Conservation (phyloP, 1,284 basidiomycete genomes). For the Ceratobasidium sp. region DNA sequence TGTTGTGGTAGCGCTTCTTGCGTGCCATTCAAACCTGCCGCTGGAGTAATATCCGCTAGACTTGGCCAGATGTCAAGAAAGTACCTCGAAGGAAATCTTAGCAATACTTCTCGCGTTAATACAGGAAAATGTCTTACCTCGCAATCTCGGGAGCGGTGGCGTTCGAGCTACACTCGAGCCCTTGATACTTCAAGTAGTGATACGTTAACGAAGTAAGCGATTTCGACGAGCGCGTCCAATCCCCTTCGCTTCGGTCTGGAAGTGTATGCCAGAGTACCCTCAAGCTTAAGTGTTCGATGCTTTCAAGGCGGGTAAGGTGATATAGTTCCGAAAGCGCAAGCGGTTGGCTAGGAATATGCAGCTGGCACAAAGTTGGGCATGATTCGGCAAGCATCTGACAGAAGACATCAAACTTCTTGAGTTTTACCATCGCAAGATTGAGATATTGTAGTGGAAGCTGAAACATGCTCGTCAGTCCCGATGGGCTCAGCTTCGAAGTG, state of each 20-base stretch:
- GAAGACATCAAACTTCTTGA: not conserved
- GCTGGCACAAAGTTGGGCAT: not conserved
- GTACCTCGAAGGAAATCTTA: not conserved
- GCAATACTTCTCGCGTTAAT: not conserved
- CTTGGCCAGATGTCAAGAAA: not conserved
- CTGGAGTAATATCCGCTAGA: not conserved
- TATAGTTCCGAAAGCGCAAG: not conserved
- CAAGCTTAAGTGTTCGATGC: not conserved
- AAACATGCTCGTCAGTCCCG: not conserved
- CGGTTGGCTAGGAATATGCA: not conserved
- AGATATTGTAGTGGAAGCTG: constrained; percentile 1
- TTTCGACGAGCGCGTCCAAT: not conserved
- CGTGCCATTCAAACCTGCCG: not conserved
- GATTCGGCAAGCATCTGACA: not conserved
- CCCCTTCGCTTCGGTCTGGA: not conserved
- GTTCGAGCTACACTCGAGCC: not conserved
- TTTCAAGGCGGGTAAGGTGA: not conserved
- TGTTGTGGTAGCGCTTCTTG: not conserved
- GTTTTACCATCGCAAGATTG: not conserved
- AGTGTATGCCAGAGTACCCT: not conserved
- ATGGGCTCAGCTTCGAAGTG: not conserved
- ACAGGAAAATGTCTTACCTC: not conserved
- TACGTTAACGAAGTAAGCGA: not conserved
- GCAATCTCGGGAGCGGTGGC: not conserved
- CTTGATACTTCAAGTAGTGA: not conserved